Base-by-base conservation (phyloP, 2,329 filamentous ascomycete genomes). In the Xylariaceae sp. region DNA sequence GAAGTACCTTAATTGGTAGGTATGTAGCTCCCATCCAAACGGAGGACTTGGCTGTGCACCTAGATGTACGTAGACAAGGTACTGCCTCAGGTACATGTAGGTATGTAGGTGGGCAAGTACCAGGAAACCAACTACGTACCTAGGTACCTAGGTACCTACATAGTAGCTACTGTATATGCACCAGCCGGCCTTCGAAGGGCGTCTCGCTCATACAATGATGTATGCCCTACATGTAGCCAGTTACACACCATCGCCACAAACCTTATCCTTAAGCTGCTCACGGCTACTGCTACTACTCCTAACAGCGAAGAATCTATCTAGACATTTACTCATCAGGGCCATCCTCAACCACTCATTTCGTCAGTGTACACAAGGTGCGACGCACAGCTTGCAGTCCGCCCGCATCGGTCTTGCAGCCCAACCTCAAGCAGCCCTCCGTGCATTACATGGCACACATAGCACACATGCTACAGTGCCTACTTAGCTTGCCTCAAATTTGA, bases 321-420 rank as follows among this genome's bases (percentile, higher is more conserved):
- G 20, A 21, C 43, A 47, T 20, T 37, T 18, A 26, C 37, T 46
- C 32, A 52, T 46, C 32, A 52, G 18, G 40, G 50, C 40, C 40
- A 46, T 49, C 56, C 52, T 59, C 54, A 48, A 56, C 61, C 57
- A 63, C 54, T 57, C 65, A 59, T 61, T 49, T 57, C 52, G 26
- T 53, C 58, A 54, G 56, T 60, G 61, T 61, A 65, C 58, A 63
- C 57, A 55, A 61, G 54, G 60, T 61, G 64, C 64, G 59, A 63
- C 60, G 65, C 64, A 65, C 53, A 61, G 54, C 54, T 52, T 55
- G 54, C 54, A 59, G 56, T 61, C 56, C 61, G 62, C 57, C 57
- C 56, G 50, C 52, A 53, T 54, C 55, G 50, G 57, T 60, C 62
- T 69, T 67, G 67, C 67, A 70, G 67, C 66, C 66, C 66, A 67